Evolutionary conservation across 2,329 filamentous ascomycete species (phyloP), one percentile per base, ranked within the genome.

Genomic region (Trichoderma oligosporum): DNA sequence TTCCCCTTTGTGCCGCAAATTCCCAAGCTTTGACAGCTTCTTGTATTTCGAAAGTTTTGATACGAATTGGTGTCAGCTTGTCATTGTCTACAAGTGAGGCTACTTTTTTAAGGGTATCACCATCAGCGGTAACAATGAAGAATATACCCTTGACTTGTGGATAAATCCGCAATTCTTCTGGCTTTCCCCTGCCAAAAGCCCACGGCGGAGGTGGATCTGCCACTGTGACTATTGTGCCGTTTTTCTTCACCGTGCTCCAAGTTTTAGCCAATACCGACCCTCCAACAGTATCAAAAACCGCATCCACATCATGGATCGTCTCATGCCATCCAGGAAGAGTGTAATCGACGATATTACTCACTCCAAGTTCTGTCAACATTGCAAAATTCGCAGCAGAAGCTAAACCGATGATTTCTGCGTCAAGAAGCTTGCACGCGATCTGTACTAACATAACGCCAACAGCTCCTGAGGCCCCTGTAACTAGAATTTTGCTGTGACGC

Each of bases 171-270:
- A 61, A 16, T 54, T 71, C 66, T 0, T 57, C 44, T 0, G 68
- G 64, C 12, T 60, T 27, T 4, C 33, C 60, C 36, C 36, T 42
- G 0, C 57, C 61, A 22, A 68, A 69, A 0, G 70, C 70, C 71
- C 71, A 72, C 0, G 52, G 11, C 0, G 71, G 70, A 0, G 70
- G 62, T 11, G 71, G 71, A 46, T 73, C 72, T 3, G 62, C 70
- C 0, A 75, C 65, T 0, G 73, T 74, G 0, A 74, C 62, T 6
- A 74, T 67, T 0, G 56, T 55, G 0, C 71, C 72, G n/a, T 62
- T 56, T 14, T 14, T 25, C 3, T 48, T 48, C 18, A 48, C 18
- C 12, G 14, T 25, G 11, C 4, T 36, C 46, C 46, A 48, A 11
- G 31, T 25, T 2, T 25, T 48, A n/a, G 20, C 1, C n/a, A 48